Conservation (phyloP, 2,329 filamentous ascomycete genomes). For the Scolecobasidium constrictum region DNA sequence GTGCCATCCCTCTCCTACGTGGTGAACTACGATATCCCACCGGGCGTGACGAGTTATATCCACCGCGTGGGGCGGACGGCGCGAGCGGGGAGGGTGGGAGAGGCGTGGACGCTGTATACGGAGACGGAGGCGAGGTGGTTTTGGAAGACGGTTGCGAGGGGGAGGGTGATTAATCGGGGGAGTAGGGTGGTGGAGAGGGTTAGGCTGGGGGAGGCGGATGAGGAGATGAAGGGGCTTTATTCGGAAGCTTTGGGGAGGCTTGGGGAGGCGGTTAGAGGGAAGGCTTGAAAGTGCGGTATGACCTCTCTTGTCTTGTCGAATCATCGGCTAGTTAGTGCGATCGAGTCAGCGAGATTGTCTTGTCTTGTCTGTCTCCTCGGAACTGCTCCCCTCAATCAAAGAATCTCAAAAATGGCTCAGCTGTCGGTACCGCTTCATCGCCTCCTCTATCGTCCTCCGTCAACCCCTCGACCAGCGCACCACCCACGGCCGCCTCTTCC, state of each 20-base stretch:
- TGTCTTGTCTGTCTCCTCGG: too few relatives aligned
- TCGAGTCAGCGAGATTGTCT: too few relatives aligned
- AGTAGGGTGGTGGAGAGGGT: constrained; percentile 3
- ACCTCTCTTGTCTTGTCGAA: too few relatives aligned
- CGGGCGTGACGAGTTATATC: constrained; percentile 71
- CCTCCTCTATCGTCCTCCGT: too few relatives aligned
- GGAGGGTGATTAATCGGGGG: constrained; percentile 30
- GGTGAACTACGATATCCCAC: constrained; percentile 86
- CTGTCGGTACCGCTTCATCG: too few relatives aligned
- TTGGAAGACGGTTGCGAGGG: constrained; percentile 66
- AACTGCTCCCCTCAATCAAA: too few relatives aligned
- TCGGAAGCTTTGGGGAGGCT: background rate
- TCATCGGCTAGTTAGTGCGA: too few relatives aligned
- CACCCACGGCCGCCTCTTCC: too few relatives aligned
- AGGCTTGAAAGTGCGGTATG: too few relatives aligned
- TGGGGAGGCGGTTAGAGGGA: background rate
- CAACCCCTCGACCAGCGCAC: too few relatives aligned
- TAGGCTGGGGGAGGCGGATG: background rate
- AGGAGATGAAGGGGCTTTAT: background rate
- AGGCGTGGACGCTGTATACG: constrained; percentile 78
- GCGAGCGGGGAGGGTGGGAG: constrained; percentile 62
- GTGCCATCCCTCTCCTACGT: constrained; percentile 70
- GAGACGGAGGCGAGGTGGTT: constrained; percentile 86
- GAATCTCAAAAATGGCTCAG: too few relatives aligned
- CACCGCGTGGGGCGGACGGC: constrained; percentile 89